Conservation (phyloP, 495 filamentous ascomycete species). For the Cenococcum geophilum region DNA sequence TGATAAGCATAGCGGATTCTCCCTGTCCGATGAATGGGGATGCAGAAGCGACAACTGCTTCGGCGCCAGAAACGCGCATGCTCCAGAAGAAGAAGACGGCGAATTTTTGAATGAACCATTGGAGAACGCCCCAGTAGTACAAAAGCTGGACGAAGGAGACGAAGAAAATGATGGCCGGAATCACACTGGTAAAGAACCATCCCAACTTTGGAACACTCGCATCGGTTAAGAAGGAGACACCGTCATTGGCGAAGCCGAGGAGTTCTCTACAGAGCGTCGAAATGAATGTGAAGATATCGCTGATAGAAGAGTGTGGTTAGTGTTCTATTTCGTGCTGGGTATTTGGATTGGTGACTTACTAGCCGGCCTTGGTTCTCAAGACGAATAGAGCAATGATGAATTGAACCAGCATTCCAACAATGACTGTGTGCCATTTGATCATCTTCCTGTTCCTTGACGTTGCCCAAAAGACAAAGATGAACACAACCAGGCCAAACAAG, state of each 20-base stretch:
- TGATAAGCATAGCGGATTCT: constrained; percentile 87
- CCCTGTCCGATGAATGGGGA: constrained; percentile 93
- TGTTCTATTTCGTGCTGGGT: neutral
- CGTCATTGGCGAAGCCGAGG: constrained; percentile 63
- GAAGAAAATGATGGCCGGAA: constrained; percentile 90
- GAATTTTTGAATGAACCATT: constrained; percentile 83
- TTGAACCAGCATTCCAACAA: constrained; percentile 79
- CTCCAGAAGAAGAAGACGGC: constrained; percentile 87
- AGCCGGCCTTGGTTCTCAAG: constrained; percentile 65
- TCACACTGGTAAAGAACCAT: constrained; percentile 67
- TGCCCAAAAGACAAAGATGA: constrained; percentile 57
- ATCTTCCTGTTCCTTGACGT: constrained; percentile 65
- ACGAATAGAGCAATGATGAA: constrained; percentile 87
- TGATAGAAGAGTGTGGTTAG: constrained; percentile 29
- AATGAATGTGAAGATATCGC: constrained; percentile 85
- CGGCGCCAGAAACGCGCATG: constrained; percentile 84
- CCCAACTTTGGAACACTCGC: constrained; percentile 36
- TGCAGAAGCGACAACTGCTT: constrained; percentile 88
- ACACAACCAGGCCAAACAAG: constrained; percentile 71
- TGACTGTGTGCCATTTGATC: constrained; percentile 83
- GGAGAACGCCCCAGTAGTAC: constrained; percentile 69
- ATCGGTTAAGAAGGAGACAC: constrained; percentile 64
- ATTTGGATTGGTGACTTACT: constrained; percentile 25
- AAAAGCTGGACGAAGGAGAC: constrained; percentile 76
- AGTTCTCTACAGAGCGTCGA: constrained; percentile 61